A percentile compares a stretch with the other conserved stretches of the same genome.
phyloP scores from a whole-genome alignment of 1,284 basidiomycete genomes.

The Exobasidium cylindrosporum region DNA sequence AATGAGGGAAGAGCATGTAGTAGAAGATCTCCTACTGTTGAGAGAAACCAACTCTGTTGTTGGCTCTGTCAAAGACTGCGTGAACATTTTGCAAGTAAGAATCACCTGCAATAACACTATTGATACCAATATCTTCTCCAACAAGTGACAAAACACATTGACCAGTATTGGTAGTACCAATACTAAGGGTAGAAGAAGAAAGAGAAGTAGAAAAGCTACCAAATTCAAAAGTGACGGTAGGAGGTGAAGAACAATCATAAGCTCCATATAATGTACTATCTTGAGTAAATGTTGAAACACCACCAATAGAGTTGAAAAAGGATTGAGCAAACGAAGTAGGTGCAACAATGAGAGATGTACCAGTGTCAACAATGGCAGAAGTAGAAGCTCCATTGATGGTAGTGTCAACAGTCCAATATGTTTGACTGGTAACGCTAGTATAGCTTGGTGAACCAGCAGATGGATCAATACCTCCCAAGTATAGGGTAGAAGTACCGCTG shows the following conservation, averaged over 20 bases:
- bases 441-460: conserved; percentile 54
- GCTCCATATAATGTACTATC: conserved; percentile 55
- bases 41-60: conserved; percentile 57
- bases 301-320: conserved; percentile 60
- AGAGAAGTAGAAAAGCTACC: conserved; percentile 41
- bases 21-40: too few species aligned
- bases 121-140: conserved; percentile 51
- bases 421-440: conserved; percentile 47
- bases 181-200: conserved; percentile 25
- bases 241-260: conserved; percentile 49
- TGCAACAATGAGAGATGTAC: conserved; percentile 59
- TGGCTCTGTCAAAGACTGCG: conserved; percentile 56
- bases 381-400: conserved; percentile 37
- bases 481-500: conserved; percentile 60
- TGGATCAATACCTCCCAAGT: conserved; percentile 59
- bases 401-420: conserved; percentile 55
- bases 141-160: conserved; percentile 49
- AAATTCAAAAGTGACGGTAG: conserved; percentile 53
- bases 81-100: conserved; percentile 47
- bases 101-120: conserved; percentile 57
- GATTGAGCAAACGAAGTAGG: conserved; percentile 51
- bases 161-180: conserved; percentile 41
- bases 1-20: too few species aligned
- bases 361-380: conserved; percentile 62
- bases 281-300: conserved; percentile 53